Conservation (phyloP, 2,329 filamentous ascomycete genomes). For the Alternaria sp. region DNA sequence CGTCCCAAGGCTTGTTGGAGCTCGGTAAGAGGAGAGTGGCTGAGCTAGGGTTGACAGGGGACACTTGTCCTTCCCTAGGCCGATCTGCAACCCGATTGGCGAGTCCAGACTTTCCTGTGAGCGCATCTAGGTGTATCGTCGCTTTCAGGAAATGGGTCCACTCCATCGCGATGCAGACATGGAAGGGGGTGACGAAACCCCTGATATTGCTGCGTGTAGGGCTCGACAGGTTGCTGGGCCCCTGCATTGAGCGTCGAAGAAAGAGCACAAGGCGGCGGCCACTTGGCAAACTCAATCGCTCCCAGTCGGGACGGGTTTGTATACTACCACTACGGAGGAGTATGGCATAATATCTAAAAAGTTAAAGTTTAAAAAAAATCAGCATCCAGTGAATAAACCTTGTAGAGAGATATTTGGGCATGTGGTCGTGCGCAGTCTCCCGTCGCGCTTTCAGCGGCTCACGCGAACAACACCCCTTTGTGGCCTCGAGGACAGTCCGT, state of each 20-base stretch:
- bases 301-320: slow-evolving; percentile 1
- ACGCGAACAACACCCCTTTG: slow-evolving; percentile 19
- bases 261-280: slow-evolving; percentile 1
- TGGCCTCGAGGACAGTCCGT: slow-evolving; percentile 30
- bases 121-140: slow-evolving; percentile 32
- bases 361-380: slow-evolving; percentile 26
- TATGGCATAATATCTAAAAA: slow-evolving; percentile 16
- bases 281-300: slow-evolving; percentile 6
- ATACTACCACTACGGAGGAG: slow-evolving; percentile 6
- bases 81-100: slow-evolving; percentile 49
- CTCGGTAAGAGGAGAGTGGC: slow-evolving; percentile 40
- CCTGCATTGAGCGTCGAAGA: slow-evolving; percentile 24
- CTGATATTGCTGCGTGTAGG: slow-evolving; percentile 7
- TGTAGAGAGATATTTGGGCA: slow-evolving; percentile 23
- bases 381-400: slow-evolving; percentile 34
- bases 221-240: slow-evolving; percentile 12
- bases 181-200: slow-evolving; percentile 18
- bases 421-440: slow-evolving; percentile 18
- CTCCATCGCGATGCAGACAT: slow-evolving; percentile 29
- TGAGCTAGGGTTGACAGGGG: slow-evolving; percentile 36
- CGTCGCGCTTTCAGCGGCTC: slow-evolving; percentile 35
- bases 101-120: slow-evolving; percentile 36
- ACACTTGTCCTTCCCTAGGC: slow-evolving; percentile 28
- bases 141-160: slow-evolving; percentile 22
- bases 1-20: slow-evolving; percentile 31